Conservation (phyloP, 441 rosid genomes). For the Mallotus repandus region DNA sequence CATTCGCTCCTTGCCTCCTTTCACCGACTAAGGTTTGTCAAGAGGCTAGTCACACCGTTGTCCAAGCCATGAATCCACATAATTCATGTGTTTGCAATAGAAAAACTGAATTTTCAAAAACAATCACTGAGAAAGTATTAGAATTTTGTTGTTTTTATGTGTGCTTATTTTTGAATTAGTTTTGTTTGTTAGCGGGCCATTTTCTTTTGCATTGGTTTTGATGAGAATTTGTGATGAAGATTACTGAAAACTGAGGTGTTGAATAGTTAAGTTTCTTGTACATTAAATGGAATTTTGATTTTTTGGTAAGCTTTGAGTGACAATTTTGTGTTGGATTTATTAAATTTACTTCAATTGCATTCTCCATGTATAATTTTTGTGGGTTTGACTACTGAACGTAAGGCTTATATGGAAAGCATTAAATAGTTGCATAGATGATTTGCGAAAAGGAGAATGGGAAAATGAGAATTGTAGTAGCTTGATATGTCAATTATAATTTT, state of each 20-base stretch:
- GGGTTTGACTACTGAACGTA: conserved; percentile 8
- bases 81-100: too few relatives aligned
- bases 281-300: too few relatives aligned
- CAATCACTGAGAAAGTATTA: too few relatives aligned
- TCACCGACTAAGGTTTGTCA: too few relatives aligned
- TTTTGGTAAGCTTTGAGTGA: too few relatives aligned
- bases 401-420: not conserved
- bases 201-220: not conserved
- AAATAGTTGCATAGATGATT: conserved; percentile 2
- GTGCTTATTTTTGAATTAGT: conserved; percentile 7
- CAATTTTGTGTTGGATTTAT: not conserved
- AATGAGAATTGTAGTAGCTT: conserved; percentile 15
- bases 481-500: too few relatives aligned
- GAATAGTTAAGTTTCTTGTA: too few relatives aligned
- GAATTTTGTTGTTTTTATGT: not conserved
- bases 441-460: conserved; percentile 2
- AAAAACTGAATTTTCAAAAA: too few relatives aligned
- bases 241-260: not conserved
- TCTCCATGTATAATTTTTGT: not conserved
- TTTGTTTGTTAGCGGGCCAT: not conserved
- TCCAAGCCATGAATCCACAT: too few relatives aligned
- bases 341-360: not conserved
- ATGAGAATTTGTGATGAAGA: not conserved
- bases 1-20: too few relatives aligned
- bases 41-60: too few relatives aligned